Evolutionary conservation across 179 eudicot species (phyloP), one percentile per base, ranked within the genome.

Genomic region (Silene coronaria): DNA sequence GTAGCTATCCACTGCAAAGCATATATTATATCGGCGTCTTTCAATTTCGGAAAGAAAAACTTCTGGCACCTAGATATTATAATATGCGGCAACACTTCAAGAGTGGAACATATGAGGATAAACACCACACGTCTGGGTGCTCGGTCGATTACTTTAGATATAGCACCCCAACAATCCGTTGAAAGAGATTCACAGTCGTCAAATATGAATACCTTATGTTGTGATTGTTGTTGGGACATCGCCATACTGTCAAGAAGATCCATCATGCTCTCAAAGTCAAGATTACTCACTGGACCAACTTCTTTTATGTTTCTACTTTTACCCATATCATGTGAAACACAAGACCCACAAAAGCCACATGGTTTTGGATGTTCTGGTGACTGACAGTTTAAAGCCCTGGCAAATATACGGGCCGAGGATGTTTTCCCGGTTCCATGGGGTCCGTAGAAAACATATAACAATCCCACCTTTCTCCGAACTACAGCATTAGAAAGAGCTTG

Each of bases 351-450:
- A 82, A 82, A 80, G 19, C 97, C 94, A 68, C 98, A 94, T 48
- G 97, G 97, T 70, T 88, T 94, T 19, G 89, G 85, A 72, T 84
- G 86, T 71, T 92, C 96, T 28, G 77, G 75, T 57, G 96, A 94
- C 72, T 82, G 92, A 76, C 98, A 94, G 77, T 90, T 94, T 71
- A 94, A 82, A 34, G 96, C 96, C 75, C 91, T 80, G 5, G 98
- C 91, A 86, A 94, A 92, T 74, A 94, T 87, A 9, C 92, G 91
- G 16, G 98, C 97, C 59, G 89, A 82, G 5, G 98, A 86, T 70
- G 98, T 90, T 71, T 92, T 94, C 17, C 98, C 98, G 2, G 98
- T 94, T 34, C 98, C 98, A 81, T 85, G 97, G 30, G 98, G 97
- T 62, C 98, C 98, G 75, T 94, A 86, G 78, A 92, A 94, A 46